Base-by-base conservation (phyloP, 2,329 filamentous ascomycete species). In the Colletotrichum gigasporum region DNA sequence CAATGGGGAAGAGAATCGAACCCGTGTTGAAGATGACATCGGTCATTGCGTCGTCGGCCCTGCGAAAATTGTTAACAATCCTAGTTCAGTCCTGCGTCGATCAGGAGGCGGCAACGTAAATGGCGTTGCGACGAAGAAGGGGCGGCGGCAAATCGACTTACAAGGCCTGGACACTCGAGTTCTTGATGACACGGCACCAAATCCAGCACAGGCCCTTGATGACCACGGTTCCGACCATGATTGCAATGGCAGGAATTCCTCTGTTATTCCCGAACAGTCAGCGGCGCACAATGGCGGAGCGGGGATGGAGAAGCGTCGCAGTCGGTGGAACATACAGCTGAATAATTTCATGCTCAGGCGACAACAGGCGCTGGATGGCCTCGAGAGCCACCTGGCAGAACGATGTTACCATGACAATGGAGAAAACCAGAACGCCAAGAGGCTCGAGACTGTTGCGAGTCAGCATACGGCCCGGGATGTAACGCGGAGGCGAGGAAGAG, bases 21-120 rank as follows among this genome's bases (percentile, higher is more conserved):
- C 96, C 95, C 1, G 87, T 88, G 78, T 97, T 97, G 85, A 97
- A 97, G 30, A 97, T 89, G 26, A 97, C 91, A 72, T 97, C 92
- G 0, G 92, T 91, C 72, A 83, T 80, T 54, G 83, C 83, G 66
- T 85, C 83, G 26, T 84, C 80, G 32, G 83, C 83, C 56, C 80
- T 83, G 55, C 28, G 39, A 3, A 48, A 35, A 52, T 52, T 42
- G 20, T 35, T 68, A 65, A 67, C 63, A n/a, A 53, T 52, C 48
- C 41, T 22, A 35, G 26, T 76, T 72, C 18, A 71, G 52, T n/a
- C 71, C 71, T 32, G 72, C 73, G 55, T 44, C 22, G 56, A 54
- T 50, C 48, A 48, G 48, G 48, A 54, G 56, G 16, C 48, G 56
- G 28, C 16, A 42, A 50, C 26, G 20, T n/a, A 34, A 50, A 42